Percentiles rank a stretch among this genome's conserved stretches.
phyloP scores from a whole-genome alignment of 495 filamentous ascomycete species.

The Penicillium canariense region DNA sequence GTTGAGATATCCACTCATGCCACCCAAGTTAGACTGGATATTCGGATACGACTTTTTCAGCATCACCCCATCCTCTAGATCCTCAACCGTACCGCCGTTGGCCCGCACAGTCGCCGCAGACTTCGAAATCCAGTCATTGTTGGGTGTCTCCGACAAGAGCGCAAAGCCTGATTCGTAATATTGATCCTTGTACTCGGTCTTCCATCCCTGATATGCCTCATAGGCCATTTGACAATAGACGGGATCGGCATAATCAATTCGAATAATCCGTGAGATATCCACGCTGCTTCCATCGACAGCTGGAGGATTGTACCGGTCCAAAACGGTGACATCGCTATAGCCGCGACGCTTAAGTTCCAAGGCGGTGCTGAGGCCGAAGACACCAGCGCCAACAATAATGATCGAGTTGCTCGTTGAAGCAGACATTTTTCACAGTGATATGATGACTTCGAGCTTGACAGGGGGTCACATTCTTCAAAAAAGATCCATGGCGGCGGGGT shows the following conservation, averaged over 20 bases:
- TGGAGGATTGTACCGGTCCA: slow-evolving; percentile 58
- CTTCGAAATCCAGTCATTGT: slow-evolving; percentile 27
- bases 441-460: background rate
- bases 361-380: slow-evolving; percentile 32
- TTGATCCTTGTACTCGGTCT: slow-evolving; percentile 36
- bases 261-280: slow-evolving; percentile 65
- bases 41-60: slow-evolving; percentile 25
- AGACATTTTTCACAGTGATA: slow-evolving; percentile 12
- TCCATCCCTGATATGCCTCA: slow-evolving; percentile 63
- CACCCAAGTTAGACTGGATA: slow-evolving; percentile 23
- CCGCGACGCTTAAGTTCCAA: slow-evolving; percentile 26
- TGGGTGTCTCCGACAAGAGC: slow-evolving; percentile 25
- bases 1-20: slow-evolving; percentile 64
- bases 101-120: slow-evolving; percentile 18
- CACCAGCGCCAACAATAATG: slow-evolving; percentile 36
- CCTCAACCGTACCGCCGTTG: slow-evolving; percentile 23
- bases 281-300: slow-evolving; percentile 56
- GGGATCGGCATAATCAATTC: slow-evolving; percentile 68
- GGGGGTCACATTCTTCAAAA: background rate
- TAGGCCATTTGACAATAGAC: slow-evolving; percentile 62
- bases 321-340: slow-evolving; percentile 36
- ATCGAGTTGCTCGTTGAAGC: slow-evolving; percentile 31
- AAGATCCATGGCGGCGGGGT: slow-evolving; percentile 3
- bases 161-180: slow-evolving; percentile 31
- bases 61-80: slow-evolving; percentile 20